These are phyloP conservation scores for Monosporascus sp. DNA, from an alignment of 2,329 filamentous ascomycete species.

Conservation along the genomic window DNA sequence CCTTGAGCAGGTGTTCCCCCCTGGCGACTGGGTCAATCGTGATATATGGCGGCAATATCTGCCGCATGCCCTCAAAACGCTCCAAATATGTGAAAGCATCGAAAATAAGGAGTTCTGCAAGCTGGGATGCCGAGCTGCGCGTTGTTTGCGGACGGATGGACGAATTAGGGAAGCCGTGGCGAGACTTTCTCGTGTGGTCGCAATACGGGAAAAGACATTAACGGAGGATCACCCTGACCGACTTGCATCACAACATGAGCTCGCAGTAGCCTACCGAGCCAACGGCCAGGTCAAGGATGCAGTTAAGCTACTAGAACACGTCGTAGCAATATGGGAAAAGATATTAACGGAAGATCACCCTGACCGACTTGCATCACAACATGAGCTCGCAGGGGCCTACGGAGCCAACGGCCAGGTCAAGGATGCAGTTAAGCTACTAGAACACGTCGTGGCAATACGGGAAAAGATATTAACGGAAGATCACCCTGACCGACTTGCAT, in stretches of 20 bases:
- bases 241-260: too few relatives aligned
- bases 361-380: conserved; percentile 3
- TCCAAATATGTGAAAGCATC: conserved; percentile 11
- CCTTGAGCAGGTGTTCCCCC: conserved; percentile 3
- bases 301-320: too few relatives aligned
- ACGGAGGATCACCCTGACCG: too few relatives aligned
- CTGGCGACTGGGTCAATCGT: conserved; percentile 6
- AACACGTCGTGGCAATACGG: too few relatives aligned
- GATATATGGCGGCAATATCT: conserved; percentile 20
- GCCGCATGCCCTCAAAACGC: conserved; percentile 20
- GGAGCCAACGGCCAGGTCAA: conserved; percentile 8
- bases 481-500: too few relatives aligned
- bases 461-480: too few relatives aligned
- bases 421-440: conserved; percentile 17
- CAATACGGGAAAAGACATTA: too few relatives aligned
- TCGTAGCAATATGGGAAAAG: not conserved
- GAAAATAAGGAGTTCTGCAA: conserved; percentile 12
- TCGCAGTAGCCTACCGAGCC: not conserved
- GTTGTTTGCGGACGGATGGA: conserved; percentile 7
- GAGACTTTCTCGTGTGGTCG: too few relatives aligned
- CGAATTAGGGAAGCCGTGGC: too few relatives aligned
- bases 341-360: conserved; percentile 1
- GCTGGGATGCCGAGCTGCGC: conserved; percentile 14
- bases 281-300: conserved; percentile 4
- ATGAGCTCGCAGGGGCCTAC: conserved; percentile 18